phyloP scores from a whole-genome alignment of 306 rosid genomes.

The Cicer cuneatum region DNA sequence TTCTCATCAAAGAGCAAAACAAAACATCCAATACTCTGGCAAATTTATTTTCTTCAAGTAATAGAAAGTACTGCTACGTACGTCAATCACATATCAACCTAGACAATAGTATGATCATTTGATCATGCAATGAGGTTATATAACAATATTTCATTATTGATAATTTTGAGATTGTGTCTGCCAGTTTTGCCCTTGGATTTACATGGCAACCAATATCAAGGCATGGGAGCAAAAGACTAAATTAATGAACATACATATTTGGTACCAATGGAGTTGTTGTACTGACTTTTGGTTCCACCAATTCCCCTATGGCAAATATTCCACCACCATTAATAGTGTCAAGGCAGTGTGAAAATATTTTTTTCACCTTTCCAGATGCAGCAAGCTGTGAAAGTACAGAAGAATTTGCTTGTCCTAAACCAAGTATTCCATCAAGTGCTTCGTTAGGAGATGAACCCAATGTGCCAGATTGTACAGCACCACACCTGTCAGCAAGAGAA shows the following conservation, averaged over 20 bases:
- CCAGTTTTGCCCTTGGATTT: constrained; percentile 30
- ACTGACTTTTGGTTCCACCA: constrained; percentile 81
- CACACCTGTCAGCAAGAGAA: constrained; percentile 66
- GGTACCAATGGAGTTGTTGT: constrained; percentile 77
- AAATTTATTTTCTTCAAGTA: constrained; percentile 17
- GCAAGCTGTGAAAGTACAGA: constrained; percentile 94
- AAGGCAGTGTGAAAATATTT: constrained; percentile 90
- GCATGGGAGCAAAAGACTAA: constrained; percentile 35
- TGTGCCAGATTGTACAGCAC: constrained; percentile 73
- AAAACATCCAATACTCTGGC: constrained; percentile 7
- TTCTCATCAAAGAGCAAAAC: background rate
- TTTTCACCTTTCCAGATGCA: constrained; percentile 82
- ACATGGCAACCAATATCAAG: constrained; percentile 37
- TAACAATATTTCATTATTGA: constrained; percentile 11
- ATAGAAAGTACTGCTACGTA: constrained; percentile 8
- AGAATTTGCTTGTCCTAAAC: constrained; percentile 96
- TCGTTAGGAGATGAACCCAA: constrained; percentile 60
- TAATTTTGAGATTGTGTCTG: constrained; percentile 25
- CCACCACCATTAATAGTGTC: constrained; percentile 86
- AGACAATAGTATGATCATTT: constrained; percentile 18
- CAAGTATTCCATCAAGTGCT: constrained; percentile 89
- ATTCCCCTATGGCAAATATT: constrained; percentile 94
- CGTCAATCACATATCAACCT: constrained; percentile 28
- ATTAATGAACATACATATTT: constrained; percentile 66
- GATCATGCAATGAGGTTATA: constrained; percentile 29